Percentiles rank a stretch among this genome's conserved stretches.
phyloP scores from a whole-genome alignment of 1,284 basidiomycete genomes.

The Austroboletus niveus region DNA sequence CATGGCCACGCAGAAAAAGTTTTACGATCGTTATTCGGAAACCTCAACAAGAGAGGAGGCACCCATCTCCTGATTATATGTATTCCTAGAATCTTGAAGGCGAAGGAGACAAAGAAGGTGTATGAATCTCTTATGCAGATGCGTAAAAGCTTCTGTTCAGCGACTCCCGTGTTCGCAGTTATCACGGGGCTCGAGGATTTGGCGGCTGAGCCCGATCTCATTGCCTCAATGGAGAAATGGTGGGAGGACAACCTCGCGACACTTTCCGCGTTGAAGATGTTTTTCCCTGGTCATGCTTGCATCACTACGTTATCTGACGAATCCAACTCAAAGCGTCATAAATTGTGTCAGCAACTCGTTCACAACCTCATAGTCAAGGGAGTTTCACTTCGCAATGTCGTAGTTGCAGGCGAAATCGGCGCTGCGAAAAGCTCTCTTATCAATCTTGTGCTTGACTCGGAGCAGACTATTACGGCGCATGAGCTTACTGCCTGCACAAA shows the following conservation, averaged over 20 bases:
- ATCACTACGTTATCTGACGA: constrained; percentile 27
- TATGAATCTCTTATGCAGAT: too few species aligned
- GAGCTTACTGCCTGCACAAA: constrained; percentile 22
- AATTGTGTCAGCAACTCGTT: constrained; percentile 18
- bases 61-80: too few species aligned
- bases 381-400: constrained; percentile 26
- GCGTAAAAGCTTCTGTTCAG: too few species aligned
- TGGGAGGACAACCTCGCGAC: constrained; percentile 13
- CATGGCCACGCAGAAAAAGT: too few species aligned
- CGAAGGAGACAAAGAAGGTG: too few species aligned
- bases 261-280: constrained; percentile 18
- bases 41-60: too few species aligned
- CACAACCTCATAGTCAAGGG: constrained; percentile 21
- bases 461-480: constrained; percentile 18
- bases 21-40: too few species aligned
- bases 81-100: too few species aligned
- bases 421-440: constrained; percentile 31
- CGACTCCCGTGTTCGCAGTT: too few species aligned
- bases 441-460: constrained; percentile 24
- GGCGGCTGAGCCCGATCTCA: too few species aligned
- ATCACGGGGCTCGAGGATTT: too few species aligned
- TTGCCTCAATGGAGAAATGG: too few species aligned
- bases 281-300: constrained; percentile 13
- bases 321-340: constrained; percentile 24
- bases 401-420: constrained; percentile 28